These are phyloP conservation scores for Hawksworthiomyces lignivorus DNA, from an alignment of 2,329 filamentous ascomycete genomes.

Conservation along the genomic window DNA sequence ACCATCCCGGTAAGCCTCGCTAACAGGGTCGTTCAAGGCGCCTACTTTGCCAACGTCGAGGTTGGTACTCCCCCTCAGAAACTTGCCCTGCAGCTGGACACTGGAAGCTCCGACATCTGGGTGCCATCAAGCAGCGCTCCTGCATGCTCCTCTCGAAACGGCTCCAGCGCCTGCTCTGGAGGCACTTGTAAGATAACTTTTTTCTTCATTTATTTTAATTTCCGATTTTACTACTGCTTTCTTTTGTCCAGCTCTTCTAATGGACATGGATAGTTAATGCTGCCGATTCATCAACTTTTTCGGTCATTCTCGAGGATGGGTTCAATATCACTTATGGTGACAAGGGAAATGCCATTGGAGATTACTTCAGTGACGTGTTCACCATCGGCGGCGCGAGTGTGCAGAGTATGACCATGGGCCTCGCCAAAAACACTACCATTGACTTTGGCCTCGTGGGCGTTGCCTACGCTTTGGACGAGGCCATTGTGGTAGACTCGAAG, in stretches of 20 bases:
- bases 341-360: constrained; percentile 46
- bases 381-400: constrained; percentile 44
- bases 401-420: constrained; percentile 51
- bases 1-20: constrained; percentile 35
- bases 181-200: constrained; percentile 18
- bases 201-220: not conserved
- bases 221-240: not conserved
- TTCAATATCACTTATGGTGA: constrained; percentile 58
- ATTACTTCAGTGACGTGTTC: constrained; percentile 53
- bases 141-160: constrained; percentile 28
- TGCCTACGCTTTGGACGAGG: constrained; percentile 51
- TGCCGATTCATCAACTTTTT: constrained; percentile 37
- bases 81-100: constrained; percentile 53
- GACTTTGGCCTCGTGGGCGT: constrained; percentile 52
- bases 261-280: no score
- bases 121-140: constrained; percentile 34
- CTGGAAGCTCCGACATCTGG: constrained; percentile 60
- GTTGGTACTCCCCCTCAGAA: constrained; percentile 52
- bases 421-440: constrained; percentile 47
- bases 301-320: constrained; percentile 30
- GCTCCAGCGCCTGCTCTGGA: constrained; percentile 17
- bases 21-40: constrained; percentile 37
- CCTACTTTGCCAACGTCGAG: constrained; percentile 49
- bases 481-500: constrained; percentile 27
- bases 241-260: constrained; percentile 31